Evolutionary conservation across 192 early-diverging fungal genomes (phyloP), one percentile per base, ranked within the genome.

Genomic region (Funneliformis mosseae): DNA sequence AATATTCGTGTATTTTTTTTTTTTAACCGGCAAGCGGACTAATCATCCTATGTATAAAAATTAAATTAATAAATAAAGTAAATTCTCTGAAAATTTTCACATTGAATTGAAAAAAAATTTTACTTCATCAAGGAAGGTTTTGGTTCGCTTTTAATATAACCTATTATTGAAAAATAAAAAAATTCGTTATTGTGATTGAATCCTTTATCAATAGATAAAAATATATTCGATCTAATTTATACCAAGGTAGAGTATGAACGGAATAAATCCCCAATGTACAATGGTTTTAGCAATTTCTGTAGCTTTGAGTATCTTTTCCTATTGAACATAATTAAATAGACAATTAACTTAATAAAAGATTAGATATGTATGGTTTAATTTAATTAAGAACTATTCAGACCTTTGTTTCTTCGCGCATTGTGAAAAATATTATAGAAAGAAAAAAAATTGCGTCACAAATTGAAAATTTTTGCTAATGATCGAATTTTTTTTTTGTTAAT

Each of bases 221-320:
- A 28, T 6, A 50, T 48, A 16, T 8, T n/a, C 21, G 33, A 33
- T 33, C 33, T 33, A 33, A 33, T 2, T 48, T 87, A n/a, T n/a
- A 83, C 89, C 89, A 45, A 90, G 87, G 77, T 90, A 90, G 75
- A 90, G 85, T 69, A 90, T 88, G 63, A 88, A 88, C 50, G 89
- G 89, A 83, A 90, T 90, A 79, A 90, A 90, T 10, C 89, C 89
- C 84, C 87, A 90, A 78, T 90, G 89, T n/a, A 90, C 80, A 55
- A 90, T 82, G 39, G 85, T 85, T 84, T 90, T 90, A 67, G 87
- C 82, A 45, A 90, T 84, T 61, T 90, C 89, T 14, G 72, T 83
- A 78, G 81, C 85, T 84, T 89, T 89, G 66, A 86, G 83, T 61
- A 89, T 85, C 60, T 78, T 83, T 83, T 89, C 88, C 81, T 89